These are phyloP conservation scores for Blastobotrys serpentis DNA, from an alignment of 1,139 yeast species.

Conservation along the genomic window DNA sequence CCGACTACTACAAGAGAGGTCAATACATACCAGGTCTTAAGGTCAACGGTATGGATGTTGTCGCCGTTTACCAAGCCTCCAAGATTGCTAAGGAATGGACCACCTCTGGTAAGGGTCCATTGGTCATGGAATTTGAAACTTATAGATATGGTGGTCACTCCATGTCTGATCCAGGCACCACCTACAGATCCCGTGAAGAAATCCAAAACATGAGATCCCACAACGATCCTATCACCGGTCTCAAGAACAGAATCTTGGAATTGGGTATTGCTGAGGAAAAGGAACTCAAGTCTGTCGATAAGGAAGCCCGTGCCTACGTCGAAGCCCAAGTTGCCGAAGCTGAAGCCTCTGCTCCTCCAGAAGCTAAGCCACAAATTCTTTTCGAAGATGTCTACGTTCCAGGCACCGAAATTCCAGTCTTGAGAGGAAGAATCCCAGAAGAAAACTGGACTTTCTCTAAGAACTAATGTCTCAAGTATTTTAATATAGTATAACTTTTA, in stretches of 20 bases:
- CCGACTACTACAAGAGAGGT: constrained; percentile 98
- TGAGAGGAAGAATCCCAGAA: constrained; percentile 95
- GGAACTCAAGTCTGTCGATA: constrained; percentile 90
- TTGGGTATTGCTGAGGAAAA: constrained; percentile 86
- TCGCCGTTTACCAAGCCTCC: constrained; percentile 94
- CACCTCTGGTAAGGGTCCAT: constrained; percentile 90
- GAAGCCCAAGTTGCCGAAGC: constrained; percentile 94
- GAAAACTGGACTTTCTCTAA: constrained; percentile 48
- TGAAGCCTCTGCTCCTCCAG: constrained; percentile 92
- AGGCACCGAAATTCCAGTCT: constrained; percentile 87
- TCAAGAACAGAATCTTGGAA: constrained; percentile 82
- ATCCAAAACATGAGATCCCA: constrained; percentile 99
- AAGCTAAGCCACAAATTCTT: constrained; percentile 88
- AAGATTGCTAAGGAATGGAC: constrained; percentile 97
- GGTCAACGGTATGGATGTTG: constrained; percentile 97
- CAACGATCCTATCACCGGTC: constrained; percentile 96
- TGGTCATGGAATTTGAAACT: constrained; percentile 94
- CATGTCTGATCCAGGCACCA: constrained; percentile 99
- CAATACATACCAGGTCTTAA: constrained; percentile 98
- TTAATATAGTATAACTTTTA: constrained; percentile 7
- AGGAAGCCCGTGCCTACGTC: constrained; percentile 92
- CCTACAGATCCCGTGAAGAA: constrained; percentile 99
- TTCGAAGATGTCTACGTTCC: constrained; percentile 96
- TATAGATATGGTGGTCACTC: constrained; percentile 99
- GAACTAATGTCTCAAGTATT: constrained; percentile 14